Evolutionary conservation across 352 stramenopile species (phyloP), one percentile per base, ranked within the genome.

Genomic region (Globisporangium sylvaticum): DNA sequence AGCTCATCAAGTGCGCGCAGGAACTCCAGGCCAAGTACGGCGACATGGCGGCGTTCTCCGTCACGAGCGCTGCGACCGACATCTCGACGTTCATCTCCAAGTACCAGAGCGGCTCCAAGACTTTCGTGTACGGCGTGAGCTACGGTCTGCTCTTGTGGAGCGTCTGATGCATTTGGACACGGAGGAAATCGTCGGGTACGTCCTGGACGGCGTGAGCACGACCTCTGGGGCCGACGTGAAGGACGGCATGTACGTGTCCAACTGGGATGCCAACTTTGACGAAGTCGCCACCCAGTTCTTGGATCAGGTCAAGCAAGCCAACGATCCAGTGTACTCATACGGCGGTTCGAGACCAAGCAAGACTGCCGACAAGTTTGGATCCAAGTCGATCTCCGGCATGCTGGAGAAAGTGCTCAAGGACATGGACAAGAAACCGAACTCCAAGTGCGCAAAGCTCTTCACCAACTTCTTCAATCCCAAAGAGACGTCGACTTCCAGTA

Each of bases 111-210:
- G 34, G 34, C 34, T 42, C 34, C 37, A 44, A 44, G 12, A 44
- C 37, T 9, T 44, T 44, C 12, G 37, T 44, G 1, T 44, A 44
- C 4, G 37, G 37, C 37, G 37, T 44, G 37, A 88, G 80, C 60
- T 89, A 89, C 55, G 80, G 80, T 79, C 76, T 0, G 67, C 73
- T 24, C 54, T 86, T 8, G 70, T 83, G 4, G 76, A 89, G 61
- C 76, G 78, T 12, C 24, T 83, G 9, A 82, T 87, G 20, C 80
- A 87, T 39, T 50, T 88, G 15, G 37, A 68, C 4, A 69, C 70
- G 3, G 64, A 75, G 1, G 67, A 74, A 18, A 74, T 88, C 58
- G 70, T 65, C 20, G 80, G 80, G 10, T 89, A 88, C 58, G 66
- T 84, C 37, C 59, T 89, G 12, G 79, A 89, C 32, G 72, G 77